Evolutionary conservation across 768 basidiomycete genomes (phyloP), one percentile per base, ranked within the genome.

Genomic region (Exsudoporus frostii): DNA sequence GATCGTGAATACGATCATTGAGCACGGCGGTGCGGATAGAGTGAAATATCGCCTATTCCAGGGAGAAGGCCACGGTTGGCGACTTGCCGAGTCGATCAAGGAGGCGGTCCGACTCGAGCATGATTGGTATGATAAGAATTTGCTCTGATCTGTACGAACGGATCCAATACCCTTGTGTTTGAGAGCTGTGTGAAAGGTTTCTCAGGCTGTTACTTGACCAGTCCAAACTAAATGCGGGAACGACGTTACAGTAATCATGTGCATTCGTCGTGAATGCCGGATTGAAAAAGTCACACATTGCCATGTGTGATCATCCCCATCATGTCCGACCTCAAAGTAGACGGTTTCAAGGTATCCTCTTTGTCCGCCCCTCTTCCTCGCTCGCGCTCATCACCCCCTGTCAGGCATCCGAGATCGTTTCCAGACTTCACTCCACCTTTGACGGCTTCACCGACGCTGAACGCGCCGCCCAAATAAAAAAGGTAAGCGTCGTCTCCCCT

Each of bases 241-340:
- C n/a, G n/a, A n/a, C n/a, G n/a, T n/a, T n/a, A n/a, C n/a, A n/a
- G n/a, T n/a, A n/a, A 48, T 59, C 57, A 58, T 40, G n/a, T 40
- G 44, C 45, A 15, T 48, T 48, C 32, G 32, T 17, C 17, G 11
- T 17, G n/a, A 10, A n/a, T 9, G 10, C 40, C 34, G 37, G 11
- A 7, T 1, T 20, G 6, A 38, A 37, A 49, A 36, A 33, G 20
- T 11, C 19, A 3, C 3, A 14, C 2, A 0, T 7, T 29, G 14
- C 15, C 25, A 13, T 8, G 30, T 20, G 38, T 42, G 5, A n/a
- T 8, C 5, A n/a, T 27, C 24, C 6, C 17, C 49, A 68, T 62
- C 68, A 89, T 88, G 86, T 84, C 86, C 63, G 79, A 85, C 68
- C 74, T 90, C 73, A 86, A 85, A 73, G 80, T 78, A 22, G 73